These are phyloP conservation scores for Ganoderma leucocontextum DNA, from an alignment of 1,284 basidiomycete genomes.

Conservation along the genomic window DNA sequence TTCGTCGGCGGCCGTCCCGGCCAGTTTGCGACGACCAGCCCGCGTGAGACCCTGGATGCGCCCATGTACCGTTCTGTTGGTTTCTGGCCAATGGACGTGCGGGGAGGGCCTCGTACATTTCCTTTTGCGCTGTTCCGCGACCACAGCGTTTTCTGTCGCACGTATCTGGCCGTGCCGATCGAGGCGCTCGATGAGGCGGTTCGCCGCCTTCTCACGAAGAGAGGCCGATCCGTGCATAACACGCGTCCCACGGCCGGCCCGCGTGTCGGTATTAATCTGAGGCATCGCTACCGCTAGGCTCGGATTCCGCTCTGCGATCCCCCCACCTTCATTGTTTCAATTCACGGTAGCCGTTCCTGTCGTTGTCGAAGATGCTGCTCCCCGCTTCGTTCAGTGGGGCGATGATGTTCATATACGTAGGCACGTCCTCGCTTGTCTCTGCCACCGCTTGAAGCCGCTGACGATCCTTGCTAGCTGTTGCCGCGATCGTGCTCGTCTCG, in stretches of 20 bases:
- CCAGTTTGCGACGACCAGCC: neutral
- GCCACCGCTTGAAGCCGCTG: neutral
- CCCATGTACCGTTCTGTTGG: neutral
- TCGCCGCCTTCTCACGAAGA: neutral
- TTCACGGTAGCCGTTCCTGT: too few relatives aligned
- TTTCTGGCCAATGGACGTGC: neutral
- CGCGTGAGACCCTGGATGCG: constrained; percentile 1
- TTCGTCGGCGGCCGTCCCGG: neutral
- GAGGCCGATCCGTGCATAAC: neutral
- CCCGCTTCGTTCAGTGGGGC: neutral
- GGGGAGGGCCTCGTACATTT: neutral
- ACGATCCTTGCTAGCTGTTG: neutral
- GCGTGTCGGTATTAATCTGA: neutral
- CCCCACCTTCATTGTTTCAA: neutral
- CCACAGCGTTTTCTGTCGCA: neutral
- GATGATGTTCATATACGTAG: neutral
- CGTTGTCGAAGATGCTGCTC: neutral
- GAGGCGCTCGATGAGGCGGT: neutral
- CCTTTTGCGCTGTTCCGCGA: neutral
- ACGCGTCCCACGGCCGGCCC: neutral
- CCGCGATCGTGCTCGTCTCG: neutral
- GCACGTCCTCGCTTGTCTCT: neutral
- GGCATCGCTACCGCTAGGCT: neutral
- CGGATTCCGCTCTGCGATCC: neutral
- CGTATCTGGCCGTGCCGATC: neutral